Base-by-base conservation (phyloP, 768 basidiomycete species). In the Ramaria rubella region DNA sequence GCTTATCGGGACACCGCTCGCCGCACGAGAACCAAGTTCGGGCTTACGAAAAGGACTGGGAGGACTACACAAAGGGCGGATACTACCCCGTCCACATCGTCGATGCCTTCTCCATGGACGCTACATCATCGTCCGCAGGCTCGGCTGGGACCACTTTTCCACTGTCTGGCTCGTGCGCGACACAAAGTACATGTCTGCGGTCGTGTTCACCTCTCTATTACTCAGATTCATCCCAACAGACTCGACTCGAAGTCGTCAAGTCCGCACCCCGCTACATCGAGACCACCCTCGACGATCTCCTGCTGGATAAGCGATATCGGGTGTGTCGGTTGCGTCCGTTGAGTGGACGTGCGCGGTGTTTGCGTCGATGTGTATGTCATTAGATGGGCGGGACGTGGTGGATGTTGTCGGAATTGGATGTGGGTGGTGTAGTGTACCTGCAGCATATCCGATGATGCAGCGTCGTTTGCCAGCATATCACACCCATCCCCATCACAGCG, bases 261-360 rank as follows among this genome's bases (percentile, higher is more conserved):
- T 96, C 94, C 15, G 96, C 95, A 0, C 84, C 87, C 0, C 79
- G 96, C 49, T 99, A 99, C 72, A 99, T 96, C 1, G 95, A 99
- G 68, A 99, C 96, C 0, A 95, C 96, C 0, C 77, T 98, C 31
- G 96, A 99, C 75, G 96, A 99, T 74, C 97, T 99, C 74, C 96
- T 97, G 69, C 81, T 99, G 64, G 96, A 97, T 80, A 97, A 96
- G 72, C 83, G 95, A 11, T 93, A 98, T 74, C 94, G 97, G 76
- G 55, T 56, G 43, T 23, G 23, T 38, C 29, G 38, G 23, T 23
- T 53, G 15, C 40, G 9, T 4, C 34, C 21, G 9, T 53, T 12
- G 45, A 7, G 24, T 11, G n/a, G n/a, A 38, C 11, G n/a, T 38
- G 11, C 11, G 11, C 36, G n/a, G 11, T 38, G 36, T 11, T n/a